Percentiles rank a stretch among this genome's conserved stretches.
These are phyloP conservation scores for Elaeis guineensis DNA, from an alignment of 176 grass and related monocot genomes.

Conservation along the genomic window DNA sequence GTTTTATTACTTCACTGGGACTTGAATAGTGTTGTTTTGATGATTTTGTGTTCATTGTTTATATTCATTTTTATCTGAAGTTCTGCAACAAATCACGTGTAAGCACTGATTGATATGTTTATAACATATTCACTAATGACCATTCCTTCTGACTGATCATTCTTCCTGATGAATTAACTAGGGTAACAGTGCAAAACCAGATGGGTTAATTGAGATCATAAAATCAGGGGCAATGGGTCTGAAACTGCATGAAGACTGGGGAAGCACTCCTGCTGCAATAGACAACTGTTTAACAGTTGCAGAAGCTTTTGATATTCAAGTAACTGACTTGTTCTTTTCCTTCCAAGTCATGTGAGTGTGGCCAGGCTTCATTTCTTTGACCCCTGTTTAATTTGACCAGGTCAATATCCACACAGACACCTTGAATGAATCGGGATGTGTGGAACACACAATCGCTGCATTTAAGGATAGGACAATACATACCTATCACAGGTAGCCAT, in stretches of 20 bases:
- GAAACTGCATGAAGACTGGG: conserved; percentile 98
- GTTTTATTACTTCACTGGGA: too few relatives aligned
- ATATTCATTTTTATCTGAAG: too few relatives aligned
- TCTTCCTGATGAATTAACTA: conserved; percentile 19
- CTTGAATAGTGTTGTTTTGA: too few relatives aligned
- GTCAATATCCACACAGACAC: conserved; percentile 98
- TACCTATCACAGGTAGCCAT: conserved; percentile 88
- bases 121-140: too few relatives aligned
- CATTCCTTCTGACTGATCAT: not conserved
- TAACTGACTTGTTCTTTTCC: conserved; percentile 12
- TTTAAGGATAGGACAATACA: conserved; percentile 95
- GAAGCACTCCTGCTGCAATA: conserved; percentile 80
- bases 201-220: conserved; percentile 81
- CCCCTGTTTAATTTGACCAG: conserved; percentile 42
- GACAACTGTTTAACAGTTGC: conserved; percentile 84
- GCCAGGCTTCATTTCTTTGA: not conserved
- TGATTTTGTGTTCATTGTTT: too few relatives aligned
- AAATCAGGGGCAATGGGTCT: conserved; percentile 89
- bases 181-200: conserved; percentile 87
- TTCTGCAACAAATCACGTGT: too few relatives aligned
- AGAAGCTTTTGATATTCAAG: conserved; percentile 85
- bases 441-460: conserved; percentile 91
- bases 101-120: too few relatives aligned
- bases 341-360: not conserved
- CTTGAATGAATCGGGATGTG: conserved; percentile 92